A percentile compares a stretch with the other conserved stretches of the same genome.
phyloP scores from a whole-genome alignment of 352 stramenopile species.

The Globisporangium carolinianum region DNA sequence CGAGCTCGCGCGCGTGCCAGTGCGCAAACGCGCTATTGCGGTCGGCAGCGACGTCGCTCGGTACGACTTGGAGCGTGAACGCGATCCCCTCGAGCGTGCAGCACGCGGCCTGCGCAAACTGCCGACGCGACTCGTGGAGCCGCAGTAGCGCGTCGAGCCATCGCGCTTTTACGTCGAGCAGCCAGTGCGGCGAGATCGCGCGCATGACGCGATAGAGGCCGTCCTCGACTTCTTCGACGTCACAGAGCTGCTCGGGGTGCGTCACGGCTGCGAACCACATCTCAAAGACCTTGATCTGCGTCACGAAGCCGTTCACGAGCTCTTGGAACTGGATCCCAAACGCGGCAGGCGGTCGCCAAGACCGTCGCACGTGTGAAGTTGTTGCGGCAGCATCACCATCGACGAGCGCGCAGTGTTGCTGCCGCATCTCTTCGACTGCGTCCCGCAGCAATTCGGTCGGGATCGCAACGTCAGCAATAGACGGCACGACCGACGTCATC shows the following conservation, averaged over 20 bases:
- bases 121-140: constrained; percentile 32
- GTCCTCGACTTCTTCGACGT: constrained; percentile 69
- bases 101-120: constrained; percentile 50
- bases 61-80: constrained; percentile 16
- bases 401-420: constrained; percentile 16
- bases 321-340: constrained; percentile 47
- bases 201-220: constrained; percentile 34
- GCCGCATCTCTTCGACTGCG: constrained; percentile 47
- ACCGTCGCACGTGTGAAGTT: background rate
- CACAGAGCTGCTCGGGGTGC: constrained; percentile 11
- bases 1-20: constrained; percentile 38
- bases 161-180: constrained; percentile 46
- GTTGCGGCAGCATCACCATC: background rate
- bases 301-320: constrained; percentile 38
- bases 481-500: background rate
- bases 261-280: constrained; percentile 37
- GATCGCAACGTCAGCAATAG: constrained; percentile 8
- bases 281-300: constrained; percentile 53
- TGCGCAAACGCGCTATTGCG: constrained; percentile 2
- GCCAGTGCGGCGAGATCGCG: constrained; percentile 48
- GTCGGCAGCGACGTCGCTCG: constrained; percentile 1
- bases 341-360: background rate
- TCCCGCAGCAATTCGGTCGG: constrained; percentile 29
- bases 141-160: constrained; percentile 56
- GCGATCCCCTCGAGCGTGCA: constrained; percentile 48